A percentile compares a stretch with the other conserved stretches of the same genome.
These are phyloP conservation scores for Ceratocystis eucalypticola DNA, from an alignment of 2,329 filamentous ascomycete species.

Conservation along the genomic window DNA sequence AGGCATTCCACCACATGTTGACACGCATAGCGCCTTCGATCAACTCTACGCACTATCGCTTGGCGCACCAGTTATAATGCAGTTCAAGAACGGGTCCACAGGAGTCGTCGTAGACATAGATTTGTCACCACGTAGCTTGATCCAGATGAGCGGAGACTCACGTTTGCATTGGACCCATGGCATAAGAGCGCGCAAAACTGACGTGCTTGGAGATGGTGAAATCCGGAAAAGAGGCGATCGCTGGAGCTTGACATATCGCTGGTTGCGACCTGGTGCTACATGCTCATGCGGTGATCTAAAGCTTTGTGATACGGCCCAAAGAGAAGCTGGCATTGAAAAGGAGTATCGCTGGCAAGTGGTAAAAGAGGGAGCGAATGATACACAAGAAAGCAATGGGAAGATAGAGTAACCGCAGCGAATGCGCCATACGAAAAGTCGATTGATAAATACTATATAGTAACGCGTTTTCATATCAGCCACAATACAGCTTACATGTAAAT, in stretches of 20 bases:
- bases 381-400: neutral
- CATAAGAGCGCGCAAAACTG: constrained; percentile 41
- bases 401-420: neutral
- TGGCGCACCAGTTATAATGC: constrained; percentile 33
- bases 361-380: too few species aligned
- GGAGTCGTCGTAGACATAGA: constrained; percentile 31
- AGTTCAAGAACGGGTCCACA: constrained; percentile 27
- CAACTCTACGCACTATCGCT: constrained; percentile 35
- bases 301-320: constrained; percentile 40
- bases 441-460: too few species aligned
- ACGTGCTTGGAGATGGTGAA: constrained; percentile 33
- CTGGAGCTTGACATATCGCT: constrained; percentile 44
- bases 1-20: constrained; percentile 48
- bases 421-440: neutral
- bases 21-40: constrained; percentile 38
- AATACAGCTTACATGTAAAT: too few species aligned
- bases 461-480: too few species aligned
- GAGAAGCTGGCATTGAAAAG: constrained; percentile 32
- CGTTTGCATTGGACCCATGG: constrained; percentile 43
- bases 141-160: constrained; percentile 37
- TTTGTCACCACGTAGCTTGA: constrained; percentile 35
- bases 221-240: constrained; percentile 32
- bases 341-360: constrained; percentile 37
- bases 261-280: constrained; percentile 33
- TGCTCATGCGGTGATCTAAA: constrained; percentile 39